phyloP scores from a whole-genome alignment of 2,329 filamentous ascomycete genomes.

The Cladosporium velox region DNA sequence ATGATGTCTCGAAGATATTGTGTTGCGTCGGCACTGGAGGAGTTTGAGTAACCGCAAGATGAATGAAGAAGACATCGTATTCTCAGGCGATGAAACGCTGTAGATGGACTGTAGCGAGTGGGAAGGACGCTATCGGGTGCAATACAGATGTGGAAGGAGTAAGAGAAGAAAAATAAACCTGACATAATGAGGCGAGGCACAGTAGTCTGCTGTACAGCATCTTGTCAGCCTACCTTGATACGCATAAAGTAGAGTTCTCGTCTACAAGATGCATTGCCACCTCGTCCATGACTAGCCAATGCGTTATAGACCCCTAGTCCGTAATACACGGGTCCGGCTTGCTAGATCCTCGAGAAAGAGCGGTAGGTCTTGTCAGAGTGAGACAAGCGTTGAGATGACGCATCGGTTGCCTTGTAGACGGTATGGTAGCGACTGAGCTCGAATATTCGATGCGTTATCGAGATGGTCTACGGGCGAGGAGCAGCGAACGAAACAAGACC shows the following conservation, averaged over 20 bases:
- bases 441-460: neutral
- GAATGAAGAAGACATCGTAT: neutral
- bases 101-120: neutral
- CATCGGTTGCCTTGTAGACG: slow-evolving; percentile 20
- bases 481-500: neutral
- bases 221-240: neutral
- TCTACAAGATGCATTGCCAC: neutral
- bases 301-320: neutral
- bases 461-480: neutral
- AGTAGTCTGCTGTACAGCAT: neutral
- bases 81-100: neutral
- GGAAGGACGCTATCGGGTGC: neutral
- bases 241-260: neutral
- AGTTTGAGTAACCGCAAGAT: neutral
- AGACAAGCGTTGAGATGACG: slow-evolving; percentile 16
- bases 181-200: neutral
- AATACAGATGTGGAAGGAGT: neutral
- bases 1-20: slow-evolving; percentile 15
- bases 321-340: slow-evolving; percentile 3
- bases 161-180: neutral
- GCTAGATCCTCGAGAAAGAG: neutral
- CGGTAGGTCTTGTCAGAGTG: slow-evolving; percentile 1
- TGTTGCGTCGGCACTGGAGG: neutral
- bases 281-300: neutral
- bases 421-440: neutral